Percentiles rank a stretch among this genome's conserved stretches.
Evolutionary conservation across 768 basidiomycete species (phyloP).

Genomic region (Gautieria morchelliformis): DNA sequence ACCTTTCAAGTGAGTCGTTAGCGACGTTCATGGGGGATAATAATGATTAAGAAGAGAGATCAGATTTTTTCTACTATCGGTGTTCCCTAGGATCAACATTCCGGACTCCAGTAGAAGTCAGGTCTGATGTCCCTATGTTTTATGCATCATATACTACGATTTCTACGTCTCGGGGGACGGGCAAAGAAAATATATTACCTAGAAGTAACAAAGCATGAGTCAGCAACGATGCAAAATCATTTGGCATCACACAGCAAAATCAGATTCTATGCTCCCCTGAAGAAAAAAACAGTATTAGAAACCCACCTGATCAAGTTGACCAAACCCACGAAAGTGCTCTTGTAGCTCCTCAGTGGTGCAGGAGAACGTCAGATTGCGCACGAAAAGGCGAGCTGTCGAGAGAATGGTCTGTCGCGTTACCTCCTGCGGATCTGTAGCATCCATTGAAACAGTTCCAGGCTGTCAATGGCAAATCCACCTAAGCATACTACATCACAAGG

Average conservation of each 20-base stretch:
- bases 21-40: constrained; percentile 2
- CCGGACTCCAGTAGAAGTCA: constrained; percentile 25
- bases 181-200: too few species aligned
- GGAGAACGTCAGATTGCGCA: constrained; percentile 91
- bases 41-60: constrained; percentile 13
- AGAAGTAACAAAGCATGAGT: neutral
- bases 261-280: too few species aligned
- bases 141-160: constrained; percentile 2
- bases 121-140: constrained; percentile 56
- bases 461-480: neutral
- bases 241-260: too few species aligned
- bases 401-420: constrained; percentile 42
- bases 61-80: constrained; percentile 54
- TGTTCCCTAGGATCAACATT: constrained; percentile 50
- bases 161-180: neutral
- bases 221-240: neutral
- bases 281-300: neutral
- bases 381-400: constrained; percentile 71
- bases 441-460: neutral
- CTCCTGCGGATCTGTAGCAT: constrained; percentile 14
- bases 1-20: constrained; percentile 26
- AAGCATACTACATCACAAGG: neutral
- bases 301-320: constrained; percentile 69
- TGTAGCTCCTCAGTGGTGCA: constrained; percentile 65
- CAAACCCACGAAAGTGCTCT: constrained; percentile 57